A percentile compares a stretch with the other conserved stretches of the same genome.
Evolutionary conservation across 352 stramenopile genomes (phyloP).

Genomic region (Pythium diclinum): DNA sequence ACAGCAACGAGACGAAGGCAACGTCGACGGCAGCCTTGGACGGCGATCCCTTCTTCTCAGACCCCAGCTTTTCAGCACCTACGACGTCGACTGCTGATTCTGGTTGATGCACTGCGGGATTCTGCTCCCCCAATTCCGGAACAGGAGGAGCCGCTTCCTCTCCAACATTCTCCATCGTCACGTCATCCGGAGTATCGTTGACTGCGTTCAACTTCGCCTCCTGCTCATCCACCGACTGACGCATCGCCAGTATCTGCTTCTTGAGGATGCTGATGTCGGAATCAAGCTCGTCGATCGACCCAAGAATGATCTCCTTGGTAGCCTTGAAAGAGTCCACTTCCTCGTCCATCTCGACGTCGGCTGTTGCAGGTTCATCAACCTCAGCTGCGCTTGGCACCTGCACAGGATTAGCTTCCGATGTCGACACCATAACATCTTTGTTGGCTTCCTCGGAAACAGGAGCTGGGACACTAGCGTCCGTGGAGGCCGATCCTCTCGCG

Average conservation of each 20-base stretch:
- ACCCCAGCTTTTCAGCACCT: neutral
- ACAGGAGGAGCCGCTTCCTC: neutral
- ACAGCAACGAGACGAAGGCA: conserved; percentile 58
- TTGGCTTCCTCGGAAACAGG: neutral
- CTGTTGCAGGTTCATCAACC: conserved; percentile 6
- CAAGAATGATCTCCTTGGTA: conserved; percentile 80
- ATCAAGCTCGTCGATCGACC: conserved; percentile 72
- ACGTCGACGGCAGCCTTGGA: conserved; percentile 62
- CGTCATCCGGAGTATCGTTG: neutral
- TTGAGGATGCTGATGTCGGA: conserved; percentile 65
- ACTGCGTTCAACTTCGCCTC: conserved; percentile 27
- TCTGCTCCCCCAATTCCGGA: neutral
- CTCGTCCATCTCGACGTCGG: conserved; percentile 9
- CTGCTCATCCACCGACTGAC: conserved; percentile 38
- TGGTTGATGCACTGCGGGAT: neutral
- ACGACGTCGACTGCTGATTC: neutral
- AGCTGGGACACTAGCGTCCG: neutral
- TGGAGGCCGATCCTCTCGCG: neutral
- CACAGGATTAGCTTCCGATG: neutral
- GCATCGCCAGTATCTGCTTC: conserved; percentile 61
- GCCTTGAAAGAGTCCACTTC: conserved; percentile 25
- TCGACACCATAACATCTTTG: neutral
- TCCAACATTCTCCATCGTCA: conserved; percentile 3
- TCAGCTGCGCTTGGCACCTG: neutral
- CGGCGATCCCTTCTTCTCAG: conserved; percentile 4